Evolutionary conservation across 2,329 filamentous ascomycete genomes (phyloP).

Genomic region (Diaporthe eres): DNA sequence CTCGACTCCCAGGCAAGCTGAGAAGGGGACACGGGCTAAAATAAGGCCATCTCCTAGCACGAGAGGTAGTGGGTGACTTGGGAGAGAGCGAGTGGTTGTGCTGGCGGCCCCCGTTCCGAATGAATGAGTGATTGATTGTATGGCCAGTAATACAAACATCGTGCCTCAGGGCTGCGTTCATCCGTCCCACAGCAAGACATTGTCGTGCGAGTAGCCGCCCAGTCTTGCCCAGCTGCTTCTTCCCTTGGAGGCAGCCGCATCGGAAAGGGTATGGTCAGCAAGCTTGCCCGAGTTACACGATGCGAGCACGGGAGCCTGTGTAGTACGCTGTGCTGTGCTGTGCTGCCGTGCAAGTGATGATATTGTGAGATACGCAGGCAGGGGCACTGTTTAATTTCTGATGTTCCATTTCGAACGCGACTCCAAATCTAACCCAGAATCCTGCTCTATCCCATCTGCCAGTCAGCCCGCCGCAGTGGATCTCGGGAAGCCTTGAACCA

Average conservation of each 20-base stretch:
- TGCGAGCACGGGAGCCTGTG: constrained; percentile 1
- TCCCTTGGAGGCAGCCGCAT: constrained; percentile 23
- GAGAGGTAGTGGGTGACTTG: constrained; percentile 1
- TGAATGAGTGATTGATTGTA: neutral
- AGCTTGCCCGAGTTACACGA: constrained; percentile 19
- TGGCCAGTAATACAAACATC: constrained; percentile 10
- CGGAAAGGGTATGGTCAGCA: neutral
- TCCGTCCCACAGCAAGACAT: constrained; percentile 16
- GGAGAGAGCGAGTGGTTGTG: neutral
- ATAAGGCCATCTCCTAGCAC: constrained; percentile 23
- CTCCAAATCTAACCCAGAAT: constrained; percentile 23
- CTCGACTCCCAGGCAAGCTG: constrained; percentile 4
- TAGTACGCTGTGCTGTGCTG: neutral
- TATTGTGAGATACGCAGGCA: constrained; percentile 25
- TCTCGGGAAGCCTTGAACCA: constrained; percentile 16
- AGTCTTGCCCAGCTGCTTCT: neutral
- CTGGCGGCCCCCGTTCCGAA: neutral
- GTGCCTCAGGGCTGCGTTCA: constrained; percentile 6
- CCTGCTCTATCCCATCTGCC: constrained; percentile 24
- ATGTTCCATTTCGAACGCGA: constrained; percentile 30
- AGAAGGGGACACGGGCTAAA: neutral
- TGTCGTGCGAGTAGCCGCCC: constrained; percentile 20
- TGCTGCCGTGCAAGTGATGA: neutral
- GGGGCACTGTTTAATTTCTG: constrained; percentile 34
- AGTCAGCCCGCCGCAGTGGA: constrained; percentile 14